Conservation (phyloP, 2,329 filamentous ascomycete genomes). For the Tolypocladium inflatum region DNA sequence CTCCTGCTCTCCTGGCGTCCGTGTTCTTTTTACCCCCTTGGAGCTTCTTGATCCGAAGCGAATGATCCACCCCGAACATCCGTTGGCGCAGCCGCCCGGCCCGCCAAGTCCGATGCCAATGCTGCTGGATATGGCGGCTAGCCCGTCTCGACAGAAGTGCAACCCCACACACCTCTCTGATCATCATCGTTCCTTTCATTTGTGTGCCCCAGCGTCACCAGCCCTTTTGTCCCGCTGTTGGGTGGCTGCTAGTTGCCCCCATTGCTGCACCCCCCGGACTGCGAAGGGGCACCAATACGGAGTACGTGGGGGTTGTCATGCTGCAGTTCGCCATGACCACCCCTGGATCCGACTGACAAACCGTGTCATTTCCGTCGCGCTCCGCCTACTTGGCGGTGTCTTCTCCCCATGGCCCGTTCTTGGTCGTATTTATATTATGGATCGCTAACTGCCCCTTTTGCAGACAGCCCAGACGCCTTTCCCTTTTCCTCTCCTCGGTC, state of each 20-base stretch:
- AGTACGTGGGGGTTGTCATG: neutral
- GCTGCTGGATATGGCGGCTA: neutral
- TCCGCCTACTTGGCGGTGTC: neutral
- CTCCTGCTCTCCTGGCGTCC: slow-evolving; percentile 1
- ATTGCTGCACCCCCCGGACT: too few relatives aligned
- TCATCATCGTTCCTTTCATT: neutral
- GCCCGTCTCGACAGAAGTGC: neutral
- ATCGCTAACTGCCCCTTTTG: neutral
- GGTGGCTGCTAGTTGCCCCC: too few relatives aligned
- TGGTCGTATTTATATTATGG: neutral
- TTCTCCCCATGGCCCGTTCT: too few relatives aligned
- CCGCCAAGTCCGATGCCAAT: neutral
- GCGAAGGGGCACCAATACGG: neutral
- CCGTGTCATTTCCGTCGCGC: neutral
- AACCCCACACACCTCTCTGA: neutral
- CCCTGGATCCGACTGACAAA: neutral
- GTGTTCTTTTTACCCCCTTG: neutral
- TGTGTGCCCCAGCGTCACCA: neutral
- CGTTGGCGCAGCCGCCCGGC: neutral
- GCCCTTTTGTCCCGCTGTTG: neutral
- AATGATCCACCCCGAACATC: neutral
- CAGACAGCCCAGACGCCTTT: slow-evolving; percentile 3
- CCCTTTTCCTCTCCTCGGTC: slow-evolving; percentile 7
- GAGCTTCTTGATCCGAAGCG: neutral
- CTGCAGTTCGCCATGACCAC: neutral